These are phyloP conservation scores for Candolleomyces efflorescens DNA, from an alignment of 768 basidiomycete genomes.

Conservation along the genomic window DNA sequence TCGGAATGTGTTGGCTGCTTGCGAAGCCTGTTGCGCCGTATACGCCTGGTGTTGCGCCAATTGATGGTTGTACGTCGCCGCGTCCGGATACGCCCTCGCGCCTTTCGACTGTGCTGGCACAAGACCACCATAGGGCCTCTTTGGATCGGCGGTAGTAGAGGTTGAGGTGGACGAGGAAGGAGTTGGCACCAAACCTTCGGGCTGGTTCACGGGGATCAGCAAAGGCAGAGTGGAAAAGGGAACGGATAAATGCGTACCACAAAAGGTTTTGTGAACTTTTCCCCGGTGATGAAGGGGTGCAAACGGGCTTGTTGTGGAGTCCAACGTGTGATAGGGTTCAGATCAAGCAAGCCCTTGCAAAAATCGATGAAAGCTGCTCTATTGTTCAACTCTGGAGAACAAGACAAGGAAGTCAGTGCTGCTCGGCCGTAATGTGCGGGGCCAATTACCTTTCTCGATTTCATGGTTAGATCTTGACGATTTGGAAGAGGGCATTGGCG, in stretches of 20 bases:
- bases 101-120: conserved; percentile 87
- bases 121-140: conserved; percentile 90
- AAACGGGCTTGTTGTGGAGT: conserved; percentile 92
- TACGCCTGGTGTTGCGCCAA: conserved; percentile 92
- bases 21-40: conserved; percentile 74
- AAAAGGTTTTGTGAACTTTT: conserved; percentile 84
- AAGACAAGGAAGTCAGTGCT: conserved; percentile 4
- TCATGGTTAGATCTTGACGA: conserved; percentile 73
- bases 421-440: background rate
- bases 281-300: conserved; percentile 98
- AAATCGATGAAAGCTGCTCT: conserved; percentile 97
- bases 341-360: conserved; percentile 87
- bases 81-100: conserved; percentile 84
- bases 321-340: conserved; percentile 96
- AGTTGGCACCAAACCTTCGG: conserved; percentile 41
- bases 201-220: conserved; percentile 27
- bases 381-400: conserved; percentile 77
- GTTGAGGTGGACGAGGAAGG: conserved; percentile 25
- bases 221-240: too few relatives aligned
- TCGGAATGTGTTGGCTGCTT: conserved; percentile 67
- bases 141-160: conserved; percentile 50
- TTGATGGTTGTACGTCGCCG: conserved; percentile 92
- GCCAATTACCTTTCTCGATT: conserved; percentile 76
- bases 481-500: conserved; percentile 88
- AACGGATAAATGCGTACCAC: background rate